These are phyloP conservation scores for Gracilaria caudata DNA, from an alignment of 23 red algal species.

Conservation along the genomic window DNA sequence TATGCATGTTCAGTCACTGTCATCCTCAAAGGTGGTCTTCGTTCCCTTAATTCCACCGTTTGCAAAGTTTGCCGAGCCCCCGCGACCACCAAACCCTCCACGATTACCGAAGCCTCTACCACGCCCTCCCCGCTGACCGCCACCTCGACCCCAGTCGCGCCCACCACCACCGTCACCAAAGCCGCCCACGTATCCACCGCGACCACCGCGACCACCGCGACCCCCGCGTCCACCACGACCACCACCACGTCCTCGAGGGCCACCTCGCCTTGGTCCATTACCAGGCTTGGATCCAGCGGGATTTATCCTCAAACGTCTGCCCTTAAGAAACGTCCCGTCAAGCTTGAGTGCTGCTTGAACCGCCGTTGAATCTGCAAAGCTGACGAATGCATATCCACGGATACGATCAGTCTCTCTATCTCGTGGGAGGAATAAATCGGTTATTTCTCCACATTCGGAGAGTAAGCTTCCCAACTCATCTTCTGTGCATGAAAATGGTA, in stretches of 20 bases:
- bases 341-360: conserved; percentile 35
- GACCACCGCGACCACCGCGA: conserved; percentile 19
- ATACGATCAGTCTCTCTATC: conserved; percentile 72
- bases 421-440: conserved; percentile 62
- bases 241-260: conserved; percentile 11
- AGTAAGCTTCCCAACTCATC: conserved; percentile 60
- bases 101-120: conserved; percentile 32
- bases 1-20: conserved; percentile 33
- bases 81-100: conserved; percentile 24
- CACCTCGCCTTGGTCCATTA: conserved; percentile 15
- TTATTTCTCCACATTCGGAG: conserved; percentile 56
- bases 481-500: conserved; percentile 69
- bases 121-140: conserved; percentile 28
- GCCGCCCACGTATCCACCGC: conserved; percentile 36
- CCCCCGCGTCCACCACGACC: conserved; percentile 37
- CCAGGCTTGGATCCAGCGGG: conserved; percentile 54
- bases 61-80: conserved; percentile 3
- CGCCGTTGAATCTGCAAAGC: neutral
- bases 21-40: conserved; percentile 53
- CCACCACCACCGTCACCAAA: conserved; percentile 28
- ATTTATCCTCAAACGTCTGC: conserved; percentile 35
- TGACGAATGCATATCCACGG: conserved; percentile 61
- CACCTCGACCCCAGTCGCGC: conserved; percentile 22
- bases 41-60: conserved; percentile 31
- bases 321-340: conserved; percentile 34